Evolutionary conservation across 345 rosid species (phyloP).

Genomic region (Brassica carinata): DNA sequence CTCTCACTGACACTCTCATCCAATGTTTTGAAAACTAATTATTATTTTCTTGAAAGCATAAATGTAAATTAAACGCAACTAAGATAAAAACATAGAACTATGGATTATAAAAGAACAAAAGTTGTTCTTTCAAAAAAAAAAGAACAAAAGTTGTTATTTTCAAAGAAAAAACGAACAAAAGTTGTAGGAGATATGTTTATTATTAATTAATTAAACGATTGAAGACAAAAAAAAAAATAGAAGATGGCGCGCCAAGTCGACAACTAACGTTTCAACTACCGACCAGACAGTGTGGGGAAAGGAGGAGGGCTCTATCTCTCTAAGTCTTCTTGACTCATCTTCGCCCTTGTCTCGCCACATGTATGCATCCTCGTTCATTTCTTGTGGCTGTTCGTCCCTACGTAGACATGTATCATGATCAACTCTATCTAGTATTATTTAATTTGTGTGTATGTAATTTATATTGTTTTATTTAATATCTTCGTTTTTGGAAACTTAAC

Average conservation of each 20-base stretch:
- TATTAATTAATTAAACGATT: background rate
- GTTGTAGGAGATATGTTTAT: background rate
- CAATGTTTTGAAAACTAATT: background rate
- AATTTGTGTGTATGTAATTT: background rate
- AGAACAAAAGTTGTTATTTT: background rate
- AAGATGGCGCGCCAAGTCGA: slow-evolving; percentile 24
- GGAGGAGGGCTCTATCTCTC: slow-evolving; percentile 12
- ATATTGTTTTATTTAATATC: background rate
- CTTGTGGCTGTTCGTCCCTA: slow-evolving; percentile 28
- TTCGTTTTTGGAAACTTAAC: background rate
- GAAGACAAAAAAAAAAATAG: background rate
- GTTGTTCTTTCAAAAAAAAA: no score
- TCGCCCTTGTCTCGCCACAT: slow-evolving; percentile 32
- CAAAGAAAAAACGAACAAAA: background rate
- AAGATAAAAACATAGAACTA: background rate
- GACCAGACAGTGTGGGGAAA: slow-evolving; percentile 29
- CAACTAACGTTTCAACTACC: slow-evolving; percentile 38
- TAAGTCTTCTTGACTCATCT: slow-evolving; percentile 27
- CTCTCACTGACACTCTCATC: background rate
- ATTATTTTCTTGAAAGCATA: background rate
- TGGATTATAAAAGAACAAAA: background rate
- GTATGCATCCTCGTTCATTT: slow-evolving; percentile 1
- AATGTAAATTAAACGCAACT: no score
- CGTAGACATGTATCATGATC: slow-evolving; percentile 34
- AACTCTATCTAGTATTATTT: background rate